Percentiles rank a stretch among this genome's conserved stretches.
phyloP scores from a whole-genome alignment of 371 early-diverging fungal species.

The Mucor ambiguus region DNA sequence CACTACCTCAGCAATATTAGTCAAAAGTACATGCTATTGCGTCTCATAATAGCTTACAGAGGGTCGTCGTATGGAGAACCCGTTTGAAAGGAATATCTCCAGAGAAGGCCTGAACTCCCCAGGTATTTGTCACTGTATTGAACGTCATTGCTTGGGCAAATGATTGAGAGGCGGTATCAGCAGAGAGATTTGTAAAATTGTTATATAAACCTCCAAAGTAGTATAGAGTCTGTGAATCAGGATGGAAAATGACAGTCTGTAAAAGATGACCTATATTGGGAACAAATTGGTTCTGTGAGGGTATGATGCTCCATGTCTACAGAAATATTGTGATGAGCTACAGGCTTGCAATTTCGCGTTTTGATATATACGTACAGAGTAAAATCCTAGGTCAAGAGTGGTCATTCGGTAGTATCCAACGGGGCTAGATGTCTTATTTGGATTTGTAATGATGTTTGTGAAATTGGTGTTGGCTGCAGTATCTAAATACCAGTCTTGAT shows the following conservation, averaged over 20 bases:
- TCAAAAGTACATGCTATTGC: neutral
- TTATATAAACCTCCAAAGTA: neutral
- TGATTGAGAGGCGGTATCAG: neutral
- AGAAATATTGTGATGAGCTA: neutral
- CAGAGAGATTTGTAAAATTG: neutral
- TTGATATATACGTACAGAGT: neutral
- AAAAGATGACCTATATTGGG: neutral
- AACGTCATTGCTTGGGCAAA: neutral
- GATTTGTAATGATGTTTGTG: neutral
- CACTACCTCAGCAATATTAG: neutral
- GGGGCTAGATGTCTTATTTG: neutral
- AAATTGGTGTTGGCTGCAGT: neutral
- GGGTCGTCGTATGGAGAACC: neutral
- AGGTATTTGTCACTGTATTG: neutral
- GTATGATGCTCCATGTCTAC: neutral
- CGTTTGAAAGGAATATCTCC: neutral
- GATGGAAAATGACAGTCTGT: neutral
- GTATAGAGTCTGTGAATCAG: neutral
- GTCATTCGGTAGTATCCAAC: neutral
- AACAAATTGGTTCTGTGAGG: neutral
- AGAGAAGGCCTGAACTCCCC: neutral
- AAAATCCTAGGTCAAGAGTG: neutral
- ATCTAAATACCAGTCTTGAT: neutral
- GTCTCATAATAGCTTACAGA: neutral
- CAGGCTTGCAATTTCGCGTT: neutral